These are phyloP conservation scores for Piper betle DNA, from an alignment of 164 flowering plant species.

Conservation along the genomic window DNA sequence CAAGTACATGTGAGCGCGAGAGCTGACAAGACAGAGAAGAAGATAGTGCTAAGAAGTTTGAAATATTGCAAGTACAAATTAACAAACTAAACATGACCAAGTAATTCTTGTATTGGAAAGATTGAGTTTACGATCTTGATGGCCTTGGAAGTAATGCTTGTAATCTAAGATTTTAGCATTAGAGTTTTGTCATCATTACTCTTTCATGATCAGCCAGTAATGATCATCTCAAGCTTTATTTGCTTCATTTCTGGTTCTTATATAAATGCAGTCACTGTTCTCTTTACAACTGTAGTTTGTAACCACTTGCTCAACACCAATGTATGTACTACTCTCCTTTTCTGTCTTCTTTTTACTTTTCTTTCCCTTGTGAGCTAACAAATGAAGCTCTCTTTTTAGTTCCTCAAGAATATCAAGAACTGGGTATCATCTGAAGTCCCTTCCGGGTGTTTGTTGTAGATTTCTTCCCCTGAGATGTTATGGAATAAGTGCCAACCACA, in stretches of 20 bases:
- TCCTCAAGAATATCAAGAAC: conserved; percentile 8
- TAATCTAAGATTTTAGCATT: too few species aligned
- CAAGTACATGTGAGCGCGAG: too few species aligned
- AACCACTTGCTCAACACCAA: conserved; percentile 21
- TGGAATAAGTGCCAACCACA: too few species aligned
- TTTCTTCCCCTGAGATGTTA: not conserved
- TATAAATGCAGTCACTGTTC: conserved; percentile 15
- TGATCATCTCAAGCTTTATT: not conserved
- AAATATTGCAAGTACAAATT: too few species aligned
- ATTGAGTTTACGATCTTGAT: too few species aligned
- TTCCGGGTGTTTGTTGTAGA: not conserved
- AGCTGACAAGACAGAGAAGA: too few species aligned
- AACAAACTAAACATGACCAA: too few species aligned
- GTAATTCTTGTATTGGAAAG: too few species aligned
- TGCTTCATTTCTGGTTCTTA: not conserved
- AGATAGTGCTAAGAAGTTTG: too few species aligned
- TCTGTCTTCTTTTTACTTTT: conserved; percentile 24
- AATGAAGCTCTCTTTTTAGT: conserved; percentile 25
- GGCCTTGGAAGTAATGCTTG: too few species aligned
- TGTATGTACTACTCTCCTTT: conserved; percentile 13
- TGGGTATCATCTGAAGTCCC: not conserved
- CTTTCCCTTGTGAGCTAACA: conserved; percentile 68
- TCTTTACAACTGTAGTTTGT: not conserved
- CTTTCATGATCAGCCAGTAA: too few species aligned
- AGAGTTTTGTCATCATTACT: too few species aligned